phyloP scores from a whole-genome alignment of 352 stramenopile species.

The Pythium monospermum region DNA sequence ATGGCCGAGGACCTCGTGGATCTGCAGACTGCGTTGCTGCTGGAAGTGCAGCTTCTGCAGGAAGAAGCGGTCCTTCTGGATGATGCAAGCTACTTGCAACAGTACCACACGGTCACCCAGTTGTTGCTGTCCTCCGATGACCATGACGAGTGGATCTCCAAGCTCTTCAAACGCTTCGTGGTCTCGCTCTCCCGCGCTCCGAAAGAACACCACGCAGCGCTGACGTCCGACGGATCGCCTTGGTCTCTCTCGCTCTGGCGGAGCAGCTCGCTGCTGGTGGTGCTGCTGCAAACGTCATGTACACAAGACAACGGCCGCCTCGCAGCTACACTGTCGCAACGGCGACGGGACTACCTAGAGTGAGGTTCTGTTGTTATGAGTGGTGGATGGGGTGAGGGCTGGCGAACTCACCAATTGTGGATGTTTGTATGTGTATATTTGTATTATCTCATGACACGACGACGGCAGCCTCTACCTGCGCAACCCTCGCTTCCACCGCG shows the following conservation, averaged over 20 bases:
- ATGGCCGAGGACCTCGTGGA: constrained; percentile 41
- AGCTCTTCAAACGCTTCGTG: constrained; percentile 44
- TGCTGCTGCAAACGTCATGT: constrained; percentile 24
- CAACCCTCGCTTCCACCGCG: constrained; percentile 22
- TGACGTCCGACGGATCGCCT: constrained; percentile 4
- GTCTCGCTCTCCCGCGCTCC: constrained; percentile 21
- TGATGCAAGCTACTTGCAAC: constrained; percentile 21
- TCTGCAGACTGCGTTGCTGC: constrained; percentile 35
- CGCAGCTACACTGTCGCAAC: constrained; percentile 14
- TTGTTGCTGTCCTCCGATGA: constrained; percentile 7
- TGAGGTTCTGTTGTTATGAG: constrained; percentile 16
- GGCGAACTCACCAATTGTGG: neutral
- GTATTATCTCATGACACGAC: neutral
- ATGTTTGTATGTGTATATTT: neutral
- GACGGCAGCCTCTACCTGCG: constrained; percentile 41
- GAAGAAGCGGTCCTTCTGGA: constrained; percentile 21
- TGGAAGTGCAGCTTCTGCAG: constrained; percentile 40
- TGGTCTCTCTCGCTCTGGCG: constrained; percentile 51
- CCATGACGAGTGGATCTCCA: constrained; percentile 10
- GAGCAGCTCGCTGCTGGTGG: constrained; percentile 32
- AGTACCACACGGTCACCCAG: constrained; percentile 21
- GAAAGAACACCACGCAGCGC: constrained; percentile 11
- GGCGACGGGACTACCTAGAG: constrained; percentile 47
- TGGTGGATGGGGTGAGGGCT: neutral
- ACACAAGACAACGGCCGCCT: constrained; percentile 5